Evolutionary conservation across 2,329 filamentous ascomycete genomes (phyloP).

Genomic region (Chaetothyriales sp.): DNA sequence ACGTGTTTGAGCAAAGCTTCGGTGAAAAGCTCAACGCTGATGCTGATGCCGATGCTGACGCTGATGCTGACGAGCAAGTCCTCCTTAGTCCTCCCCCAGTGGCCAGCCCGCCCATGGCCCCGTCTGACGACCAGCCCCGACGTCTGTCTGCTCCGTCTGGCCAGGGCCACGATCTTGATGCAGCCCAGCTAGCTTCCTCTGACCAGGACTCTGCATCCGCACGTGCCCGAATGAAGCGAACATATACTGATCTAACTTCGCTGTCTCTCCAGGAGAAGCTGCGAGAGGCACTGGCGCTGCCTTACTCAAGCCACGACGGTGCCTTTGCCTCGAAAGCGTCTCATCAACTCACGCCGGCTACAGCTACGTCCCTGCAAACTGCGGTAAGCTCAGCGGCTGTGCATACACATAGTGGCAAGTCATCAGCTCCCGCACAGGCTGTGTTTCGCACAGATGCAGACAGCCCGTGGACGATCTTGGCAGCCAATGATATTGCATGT

Average conservation of each 20-base stretch:
- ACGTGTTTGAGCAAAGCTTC: conserved; percentile 77
- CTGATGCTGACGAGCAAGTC: conserved; percentile 3
- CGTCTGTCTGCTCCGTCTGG: neutral
- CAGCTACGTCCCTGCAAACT: neutral
- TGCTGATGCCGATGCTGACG: neutral
- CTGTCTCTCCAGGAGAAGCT: conserved; percentile 66
- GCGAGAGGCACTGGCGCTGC: conserved; percentile 69
- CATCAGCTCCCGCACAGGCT: conserved; percentile 80
- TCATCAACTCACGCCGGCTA: conserved; percentile 3
- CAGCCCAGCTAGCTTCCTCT: conserved; percentile 6
- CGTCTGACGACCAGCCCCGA: neutral
- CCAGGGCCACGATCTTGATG: conserved; percentile 10
- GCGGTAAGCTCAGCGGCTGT: conserved; percentile 33
- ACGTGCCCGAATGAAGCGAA: conserved; percentile 62
- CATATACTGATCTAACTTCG: conserved; percentile 68
- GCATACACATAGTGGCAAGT: conserved; percentile 82
- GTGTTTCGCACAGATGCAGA: conserved; percentile 93
- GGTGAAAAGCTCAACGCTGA: conserved; percentile 29
- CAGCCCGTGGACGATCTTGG: conserved; percentile 86
- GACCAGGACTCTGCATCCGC: conserved; percentile 30
- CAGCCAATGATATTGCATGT: conserved; percentile 91
- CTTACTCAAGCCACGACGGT: conserved; percentile 47
- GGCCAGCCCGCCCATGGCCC: neutral
- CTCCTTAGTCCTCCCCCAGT: neutral
- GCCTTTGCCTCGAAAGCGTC: conserved; percentile 25